Evolutionary conservation across 306 rosid species (phyloP), one percentile per base, ranked within the genome.

Genomic region (Cicer yamashitae): DNA sequence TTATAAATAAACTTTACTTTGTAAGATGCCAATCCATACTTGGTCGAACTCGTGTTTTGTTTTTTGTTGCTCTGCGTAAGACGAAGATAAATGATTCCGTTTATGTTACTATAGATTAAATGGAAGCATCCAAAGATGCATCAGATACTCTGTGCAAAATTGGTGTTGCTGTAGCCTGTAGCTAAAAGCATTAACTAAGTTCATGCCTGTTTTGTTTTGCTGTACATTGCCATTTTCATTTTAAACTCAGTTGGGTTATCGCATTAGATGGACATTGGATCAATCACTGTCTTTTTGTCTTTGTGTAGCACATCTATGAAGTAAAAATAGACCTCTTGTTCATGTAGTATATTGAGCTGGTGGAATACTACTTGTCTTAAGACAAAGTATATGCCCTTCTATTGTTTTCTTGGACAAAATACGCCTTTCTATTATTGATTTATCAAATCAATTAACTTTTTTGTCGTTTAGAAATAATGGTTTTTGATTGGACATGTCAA

Each of bases 1-100:
- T 13, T 30, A 40, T 82, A 14, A 78, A 75, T 83, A 83, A 81
- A 69, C 77, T 7, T 22, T n/a, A 67, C 51, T 20, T 18, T 1
- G 68, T 74, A 51, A 40, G 40, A 37, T 57, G 59, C 34, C 25
- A 6, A 76, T 45, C 63, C 6, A 43, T 64, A 38, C 18, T 52
- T 74, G 76, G 38, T 76, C 9, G 59, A 66, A 57, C 53, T 60
- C 54, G 6, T 65, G 7, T 44, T 37, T 73, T 30, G n/a, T 34
- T 62, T 14, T 6, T 54, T 52, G 48, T 12, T 10, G 18, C n/a
- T 44, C 45, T 34, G 18, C 37, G 18, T 43, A 17, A 40, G 13
- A 40, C n/a, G 30, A 25, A 44, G 39, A 8, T 41, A 1, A 8
- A 48, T 37, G 15, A 48, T 44, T 37, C 12, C 17, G 40, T n/a